phyloP scores from a whole-genome alignment of 305 asterid species.

The Euphrasia arctica region DNA sequence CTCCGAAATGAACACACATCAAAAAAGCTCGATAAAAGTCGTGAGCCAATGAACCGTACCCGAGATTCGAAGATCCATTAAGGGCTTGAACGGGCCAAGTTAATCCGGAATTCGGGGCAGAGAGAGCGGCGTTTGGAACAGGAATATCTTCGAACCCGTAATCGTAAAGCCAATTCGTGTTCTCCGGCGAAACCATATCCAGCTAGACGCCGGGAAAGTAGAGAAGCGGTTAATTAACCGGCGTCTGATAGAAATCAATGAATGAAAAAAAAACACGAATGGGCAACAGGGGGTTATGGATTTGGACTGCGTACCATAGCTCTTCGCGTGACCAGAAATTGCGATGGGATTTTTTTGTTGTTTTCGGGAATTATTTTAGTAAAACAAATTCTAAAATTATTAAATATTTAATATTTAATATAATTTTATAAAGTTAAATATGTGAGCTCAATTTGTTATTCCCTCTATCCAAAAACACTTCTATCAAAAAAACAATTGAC shows the following conservation, averaged over 20 bases:
- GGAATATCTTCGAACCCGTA: conserved; percentile 70
- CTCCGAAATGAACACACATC: background rate
- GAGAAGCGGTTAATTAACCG: conserved; percentile 6
- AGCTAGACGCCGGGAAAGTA: conserved; percentile 29
- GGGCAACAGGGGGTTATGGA: background rate
- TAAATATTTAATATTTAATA: no score
- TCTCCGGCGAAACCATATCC: conserved; percentile 87
- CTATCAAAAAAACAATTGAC: no score
- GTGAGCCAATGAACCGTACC: conserved; percentile 35
- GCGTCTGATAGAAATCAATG: background rate
- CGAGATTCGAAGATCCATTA: conserved; percentile 54
- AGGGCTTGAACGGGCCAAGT: conserved; percentile 66
- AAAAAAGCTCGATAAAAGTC: background rate
- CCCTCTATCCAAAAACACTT: no score
- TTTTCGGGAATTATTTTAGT: background rate
- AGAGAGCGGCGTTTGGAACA: conserved; percentile 45
- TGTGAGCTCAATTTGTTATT: no score
- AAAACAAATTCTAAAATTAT: no score
- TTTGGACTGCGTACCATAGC: conserved; percentile 11
- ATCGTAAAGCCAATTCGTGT: conserved; percentile 90
- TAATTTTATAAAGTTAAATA: no score
- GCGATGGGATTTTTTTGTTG: background rate
- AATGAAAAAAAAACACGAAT: background rate
- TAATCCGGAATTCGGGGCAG: conserved; percentile 55
- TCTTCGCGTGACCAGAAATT: conserved; percentile 5